Evolutionary conservation across 2,329 filamentous ascomycete genomes (phyloP).

Genomic region (Exophiala phaeomuriformis): DNA sequence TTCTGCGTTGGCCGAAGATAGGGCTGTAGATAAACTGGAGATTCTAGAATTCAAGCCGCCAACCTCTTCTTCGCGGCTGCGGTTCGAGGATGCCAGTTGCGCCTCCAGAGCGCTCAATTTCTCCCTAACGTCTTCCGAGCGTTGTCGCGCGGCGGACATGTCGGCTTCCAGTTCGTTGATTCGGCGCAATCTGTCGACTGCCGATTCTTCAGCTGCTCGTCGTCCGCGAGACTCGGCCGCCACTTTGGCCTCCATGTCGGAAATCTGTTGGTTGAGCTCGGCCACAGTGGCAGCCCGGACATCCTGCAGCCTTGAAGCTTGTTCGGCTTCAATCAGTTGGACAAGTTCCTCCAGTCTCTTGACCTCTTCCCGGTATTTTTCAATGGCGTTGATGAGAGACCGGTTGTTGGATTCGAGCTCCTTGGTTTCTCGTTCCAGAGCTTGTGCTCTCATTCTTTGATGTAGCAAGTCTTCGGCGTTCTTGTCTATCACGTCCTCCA

Average conservation of each 20-base stretch:
- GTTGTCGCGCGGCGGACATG: constrained; percentile 33
- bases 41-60: constrained; percentile 38
- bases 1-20: constrained; percentile 34
- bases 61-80: constrained; percentile 33
- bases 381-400: constrained; percentile 37
- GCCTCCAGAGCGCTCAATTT: constrained; percentile 31
- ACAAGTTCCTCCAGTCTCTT: constrained; percentile 39
- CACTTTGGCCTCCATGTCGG: constrained; percentile 33
- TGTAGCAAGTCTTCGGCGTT: constrained; percentile 42
- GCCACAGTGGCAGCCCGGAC: constrained; percentile 31
- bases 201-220: constrained; percentile 32
- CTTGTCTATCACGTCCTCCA: constrained; percentile 37
- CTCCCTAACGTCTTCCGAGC: constrained; percentile 32
- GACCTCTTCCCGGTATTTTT: constrained; percentile 40
- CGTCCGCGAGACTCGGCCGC: constrained; percentile 31
- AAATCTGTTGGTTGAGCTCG: constrained; percentile 30
- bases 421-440: constrained; percentile 36
- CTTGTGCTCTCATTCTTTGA: constrained; percentile 38
- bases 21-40: constrained; percentile 35
- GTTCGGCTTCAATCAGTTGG: constrained; percentile 36
- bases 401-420: constrained; percentile 38
- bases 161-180: constrained; percentile 35
- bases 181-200: constrained; percentile 31
- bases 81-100: constrained; percentile 25
- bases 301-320: constrained; percentile 33